Percentiles rank a stretch among this genome's conserved stretches.
phyloP scores from a whole-genome alignment of 2,329 filamentous ascomycete genomes.

The Hymenoscyphus fructigenus region DNA sequence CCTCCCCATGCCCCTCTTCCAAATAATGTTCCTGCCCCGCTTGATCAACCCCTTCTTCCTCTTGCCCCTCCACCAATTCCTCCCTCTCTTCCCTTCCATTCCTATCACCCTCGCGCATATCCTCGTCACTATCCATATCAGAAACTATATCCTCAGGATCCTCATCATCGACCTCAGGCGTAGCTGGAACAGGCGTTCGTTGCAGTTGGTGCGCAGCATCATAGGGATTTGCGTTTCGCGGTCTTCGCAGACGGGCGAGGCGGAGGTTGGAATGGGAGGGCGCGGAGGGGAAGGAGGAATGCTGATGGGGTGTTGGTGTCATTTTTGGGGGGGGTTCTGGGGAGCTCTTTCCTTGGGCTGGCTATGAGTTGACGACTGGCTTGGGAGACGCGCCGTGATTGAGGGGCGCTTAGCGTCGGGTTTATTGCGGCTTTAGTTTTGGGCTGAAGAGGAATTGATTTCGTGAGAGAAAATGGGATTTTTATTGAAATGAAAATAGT shows the following conservation, averaged over 20 bases:
- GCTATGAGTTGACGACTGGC: too few species aligned
- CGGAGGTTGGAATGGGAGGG: constrained; percentile 7
- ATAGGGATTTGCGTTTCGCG: constrained; percentile 12
- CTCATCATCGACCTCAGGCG: not conserved
- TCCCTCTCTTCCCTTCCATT: not conserved
- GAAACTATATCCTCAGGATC: not conserved
- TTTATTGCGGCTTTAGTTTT: too few species aligned
- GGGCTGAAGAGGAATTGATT: too few species aligned
- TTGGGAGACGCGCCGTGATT: not conserved
- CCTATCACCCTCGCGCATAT: not conserved
- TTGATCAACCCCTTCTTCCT: not conserved
- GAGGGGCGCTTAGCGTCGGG: too few species aligned
- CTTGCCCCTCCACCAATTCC: not conserved
- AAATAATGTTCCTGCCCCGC: not conserved
- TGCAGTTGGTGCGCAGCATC: constrained; percentile 4
- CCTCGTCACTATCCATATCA: not conserved
- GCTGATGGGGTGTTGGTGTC: not conserved
- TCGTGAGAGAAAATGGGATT: too few species aligned
- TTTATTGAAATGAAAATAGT: too few species aligned
- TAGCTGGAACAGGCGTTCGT: not conserved
- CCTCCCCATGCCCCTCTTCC: not conserved
- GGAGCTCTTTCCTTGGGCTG: too few species aligned
- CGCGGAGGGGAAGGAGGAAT: not conserved
- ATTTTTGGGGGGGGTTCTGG: not conserved
- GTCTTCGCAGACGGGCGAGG: constrained; percentile 7